Percentiles rank a stretch among this genome's conserved stretches.
Evolutionary conservation across 306 rosid species (phyloP).

Genomic region (Trifolium subterraneum): DNA sequence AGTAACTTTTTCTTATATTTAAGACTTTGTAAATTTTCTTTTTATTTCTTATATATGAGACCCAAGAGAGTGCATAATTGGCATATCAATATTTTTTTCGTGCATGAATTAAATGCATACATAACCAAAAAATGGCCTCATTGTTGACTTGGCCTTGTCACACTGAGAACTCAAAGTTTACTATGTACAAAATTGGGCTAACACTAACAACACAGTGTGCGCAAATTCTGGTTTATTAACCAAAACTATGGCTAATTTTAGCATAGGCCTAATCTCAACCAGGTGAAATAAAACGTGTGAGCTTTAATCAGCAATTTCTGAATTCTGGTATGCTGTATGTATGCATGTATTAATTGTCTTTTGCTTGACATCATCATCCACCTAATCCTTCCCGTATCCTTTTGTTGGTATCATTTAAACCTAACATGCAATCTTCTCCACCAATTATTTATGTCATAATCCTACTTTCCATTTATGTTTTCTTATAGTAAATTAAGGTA

Average conservation of each 20-base stretch:
- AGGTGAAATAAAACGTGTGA: slow-evolving; percentile 14
- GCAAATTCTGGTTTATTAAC: not conserved
- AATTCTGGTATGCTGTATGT: slow-evolving; percentile 9
- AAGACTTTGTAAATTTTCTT: no score
- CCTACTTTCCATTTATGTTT: no score
- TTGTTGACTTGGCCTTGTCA: not conserved
- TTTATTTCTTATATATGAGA: no score
- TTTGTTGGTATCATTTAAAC: not conserved
- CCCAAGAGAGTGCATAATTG: no score
- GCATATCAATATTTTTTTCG: no score
- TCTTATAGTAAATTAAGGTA: not conserved
- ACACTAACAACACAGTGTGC: not conserved
- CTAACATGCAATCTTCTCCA: not conserved
- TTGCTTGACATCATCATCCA: not conserved
- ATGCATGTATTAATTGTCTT: not conserved
- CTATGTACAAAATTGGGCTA: not conserved
- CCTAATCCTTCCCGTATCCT: not conserved
- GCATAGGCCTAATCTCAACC: not conserved
- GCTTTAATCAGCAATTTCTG: not conserved
- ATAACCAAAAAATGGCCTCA: not conserved
- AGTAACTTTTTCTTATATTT: no score
- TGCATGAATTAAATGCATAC: not conserved
- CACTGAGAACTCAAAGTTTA: not conserved
- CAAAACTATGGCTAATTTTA: not conserved
- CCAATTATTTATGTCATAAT: not conserved